phyloP scores from a whole-genome alignment of 768 basidiomycete genomes.

The Amanita exitialis region DNA sequence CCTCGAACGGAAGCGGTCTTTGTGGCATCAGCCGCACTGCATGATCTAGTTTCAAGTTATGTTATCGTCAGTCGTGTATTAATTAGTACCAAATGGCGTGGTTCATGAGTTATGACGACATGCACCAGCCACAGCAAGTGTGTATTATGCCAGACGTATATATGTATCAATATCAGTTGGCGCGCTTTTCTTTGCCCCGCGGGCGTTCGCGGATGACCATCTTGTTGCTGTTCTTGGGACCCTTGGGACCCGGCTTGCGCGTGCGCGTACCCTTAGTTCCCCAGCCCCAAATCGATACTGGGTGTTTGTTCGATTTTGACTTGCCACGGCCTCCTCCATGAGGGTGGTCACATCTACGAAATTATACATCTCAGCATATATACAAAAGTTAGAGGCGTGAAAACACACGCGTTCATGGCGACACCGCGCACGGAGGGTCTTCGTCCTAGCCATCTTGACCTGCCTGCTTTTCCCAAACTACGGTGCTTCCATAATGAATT shows the following conservation, averaged over 20 bases:
- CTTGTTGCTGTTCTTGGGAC: constrained; percentile 84
- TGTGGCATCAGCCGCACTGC: too few relatives aligned
- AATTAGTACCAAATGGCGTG: too few relatives aligned
- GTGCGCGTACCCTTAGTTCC: constrained; percentile 88
- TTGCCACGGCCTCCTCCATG: constrained; percentile 98
- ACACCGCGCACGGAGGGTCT: constrained; percentile 87
- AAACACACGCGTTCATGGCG: constrained; percentile 87
- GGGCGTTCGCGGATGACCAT: constrained; percentile 83
- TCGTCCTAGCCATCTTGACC: constrained; percentile 78
- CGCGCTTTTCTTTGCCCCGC: constrained; percentile 49
- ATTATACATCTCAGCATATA: neutral
- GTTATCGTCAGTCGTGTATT: too few relatives aligned
- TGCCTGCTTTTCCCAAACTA: constrained; percentile 85
- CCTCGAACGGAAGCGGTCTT: too few relatives aligned
- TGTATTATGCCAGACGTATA: neutral
- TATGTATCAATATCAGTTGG: constrained; percentile 20
- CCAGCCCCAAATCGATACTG: constrained; percentile 90
- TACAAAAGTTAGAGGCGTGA: neutral
- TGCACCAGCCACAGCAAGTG: neutral
- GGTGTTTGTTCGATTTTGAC: constrained; percentile 92
- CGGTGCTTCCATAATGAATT: constrained; percentile 85
- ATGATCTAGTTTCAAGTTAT: too few relatives aligned
- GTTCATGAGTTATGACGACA: too few relatives aligned
- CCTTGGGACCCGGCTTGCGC: constrained; percentile 85
- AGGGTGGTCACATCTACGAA: constrained; percentile 71